Evolutionary conservation across 352 stramenopile genomes (phyloP).

Genomic region (Phytophthora cactorum): DNA sequence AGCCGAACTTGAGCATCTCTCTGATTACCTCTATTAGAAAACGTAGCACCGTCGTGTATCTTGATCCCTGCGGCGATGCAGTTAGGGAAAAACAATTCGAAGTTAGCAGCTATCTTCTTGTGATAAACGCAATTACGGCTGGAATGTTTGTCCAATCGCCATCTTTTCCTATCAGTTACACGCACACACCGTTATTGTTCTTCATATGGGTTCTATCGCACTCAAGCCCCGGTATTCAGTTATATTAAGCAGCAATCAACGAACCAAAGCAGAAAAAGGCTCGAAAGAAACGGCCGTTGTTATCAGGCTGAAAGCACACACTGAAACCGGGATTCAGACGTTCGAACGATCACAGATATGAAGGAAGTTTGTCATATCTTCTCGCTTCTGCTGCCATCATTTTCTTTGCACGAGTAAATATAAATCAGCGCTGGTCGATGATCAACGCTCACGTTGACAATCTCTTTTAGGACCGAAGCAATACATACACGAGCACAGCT

Average conservation of each 20-base stretch:
- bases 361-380: slow-evolving; percentile 7
- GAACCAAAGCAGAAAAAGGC: not conserved
- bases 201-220: slow-evolving; percentile 9
- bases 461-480: not conserved
- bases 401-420: not conserved
- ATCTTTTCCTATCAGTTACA: slow-evolving; percentile 3
- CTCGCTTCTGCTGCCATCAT: not conserved
- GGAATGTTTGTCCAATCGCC: slow-evolving; percentile 4
- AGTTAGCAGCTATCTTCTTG: too few species aligned
- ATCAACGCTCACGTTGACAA: slow-evolving; percentile 3
- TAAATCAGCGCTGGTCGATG: not conserved
- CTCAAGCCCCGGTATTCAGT: slow-evolving; percentile 5
- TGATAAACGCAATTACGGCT: not conserved
- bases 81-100: too few species aligned
- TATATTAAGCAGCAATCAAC: not conserved
- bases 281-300: not conserved
- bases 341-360: slow-evolving; percentile 1
- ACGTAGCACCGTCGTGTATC: too few species aligned
- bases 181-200: not conserved
- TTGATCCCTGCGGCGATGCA: too few species aligned
- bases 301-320: too few species aligned
- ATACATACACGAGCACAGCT: not conserved
- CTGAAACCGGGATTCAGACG: not conserved
- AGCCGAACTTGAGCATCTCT: too few species aligned
- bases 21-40: too few species aligned